Conservation (phyloP, 1,139 yeast species). For the Wickerhamiella infanticola region DNA sequence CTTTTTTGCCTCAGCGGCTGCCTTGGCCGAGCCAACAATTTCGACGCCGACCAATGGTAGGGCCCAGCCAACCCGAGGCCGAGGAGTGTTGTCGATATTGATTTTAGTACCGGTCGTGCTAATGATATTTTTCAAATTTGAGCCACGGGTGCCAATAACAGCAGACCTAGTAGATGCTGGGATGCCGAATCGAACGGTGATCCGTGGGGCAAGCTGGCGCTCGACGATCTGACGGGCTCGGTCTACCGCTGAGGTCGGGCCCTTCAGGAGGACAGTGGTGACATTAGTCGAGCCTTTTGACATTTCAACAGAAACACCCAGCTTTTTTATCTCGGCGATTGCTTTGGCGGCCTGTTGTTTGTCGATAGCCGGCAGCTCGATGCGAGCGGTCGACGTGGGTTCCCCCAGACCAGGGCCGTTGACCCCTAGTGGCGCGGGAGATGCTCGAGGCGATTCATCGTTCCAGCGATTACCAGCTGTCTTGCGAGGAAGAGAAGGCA, state of each 20-base stretch:
- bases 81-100: constrained; percentile 44
- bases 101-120: constrained; percentile 57
- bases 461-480: background rate
- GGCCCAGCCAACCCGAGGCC: constrained; percentile 29
- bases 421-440: constrained; percentile 1
- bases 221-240: constrained; percentile 64
- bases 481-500: constrained; percentile 3
- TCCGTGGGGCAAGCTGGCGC: constrained; percentile 52
- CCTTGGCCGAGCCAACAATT: constrained; percentile 63
- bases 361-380: background rate
- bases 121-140: constrained; percentile 63
- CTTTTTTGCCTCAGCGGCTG: constrained; percentile 63
- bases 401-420: background rate
- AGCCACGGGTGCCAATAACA: constrained; percentile 84
- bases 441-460: background rate
- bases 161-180: constrained; percentile 70
- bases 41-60: constrained; percentile 45
- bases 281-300: constrained; percentile 67
- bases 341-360: constrained; percentile 12
- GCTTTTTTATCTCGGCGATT: constrained; percentile 44
- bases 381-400: background rate
- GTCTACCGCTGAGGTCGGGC: constrained; percentile 52
- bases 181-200: constrained; percentile 42
- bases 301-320: constrained; percentile 61
- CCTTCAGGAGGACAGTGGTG: constrained; percentile 76